phyloP scores from a whole-genome alignment of 2,329 filamentous ascomycete genomes.

The Helotiales sp. region DNA sequence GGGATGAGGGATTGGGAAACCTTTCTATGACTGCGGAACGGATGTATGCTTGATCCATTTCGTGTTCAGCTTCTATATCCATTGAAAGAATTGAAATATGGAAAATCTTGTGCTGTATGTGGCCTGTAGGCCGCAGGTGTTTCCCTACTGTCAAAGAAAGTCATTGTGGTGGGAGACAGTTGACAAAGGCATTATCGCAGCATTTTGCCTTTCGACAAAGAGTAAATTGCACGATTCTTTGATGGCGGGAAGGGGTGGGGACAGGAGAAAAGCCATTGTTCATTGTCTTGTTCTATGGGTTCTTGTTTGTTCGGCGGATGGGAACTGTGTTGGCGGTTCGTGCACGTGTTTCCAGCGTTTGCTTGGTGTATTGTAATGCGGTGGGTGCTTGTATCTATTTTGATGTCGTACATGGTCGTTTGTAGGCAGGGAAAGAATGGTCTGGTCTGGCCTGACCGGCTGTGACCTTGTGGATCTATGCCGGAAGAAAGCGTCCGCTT shows the following conservation, averaged over 20 bases:
- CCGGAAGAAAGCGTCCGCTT: background rate
- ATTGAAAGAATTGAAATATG: background rate
- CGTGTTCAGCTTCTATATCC: background rate
- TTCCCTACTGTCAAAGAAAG: background rate
- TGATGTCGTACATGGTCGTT: background rate
- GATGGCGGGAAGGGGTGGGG: background rate
- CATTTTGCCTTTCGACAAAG: background rate
- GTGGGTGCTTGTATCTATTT: background rate
- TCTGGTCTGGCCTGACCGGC: background rate
- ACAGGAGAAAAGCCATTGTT: background rate
- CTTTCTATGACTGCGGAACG: background rate
- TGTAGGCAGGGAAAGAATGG: background rate
- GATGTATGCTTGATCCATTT: background rate
- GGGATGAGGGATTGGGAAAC: background rate
- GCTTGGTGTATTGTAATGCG: background rate
- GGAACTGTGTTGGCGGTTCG: background rate
- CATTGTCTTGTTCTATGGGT: background rate
- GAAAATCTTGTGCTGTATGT: background rate
- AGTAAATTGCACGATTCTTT: background rate
- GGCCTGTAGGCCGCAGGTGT: background rate
- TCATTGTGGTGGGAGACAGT: background rate
- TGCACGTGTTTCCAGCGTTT: background rate
- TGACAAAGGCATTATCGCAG: background rate
- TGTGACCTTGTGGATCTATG: background rate
- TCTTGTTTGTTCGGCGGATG: background rate